These are phyloP conservation scores for Planoprotostelium fungivorum DNA, from an alignment of 78 protist genomes.

Conservation along the genomic window DNA sequence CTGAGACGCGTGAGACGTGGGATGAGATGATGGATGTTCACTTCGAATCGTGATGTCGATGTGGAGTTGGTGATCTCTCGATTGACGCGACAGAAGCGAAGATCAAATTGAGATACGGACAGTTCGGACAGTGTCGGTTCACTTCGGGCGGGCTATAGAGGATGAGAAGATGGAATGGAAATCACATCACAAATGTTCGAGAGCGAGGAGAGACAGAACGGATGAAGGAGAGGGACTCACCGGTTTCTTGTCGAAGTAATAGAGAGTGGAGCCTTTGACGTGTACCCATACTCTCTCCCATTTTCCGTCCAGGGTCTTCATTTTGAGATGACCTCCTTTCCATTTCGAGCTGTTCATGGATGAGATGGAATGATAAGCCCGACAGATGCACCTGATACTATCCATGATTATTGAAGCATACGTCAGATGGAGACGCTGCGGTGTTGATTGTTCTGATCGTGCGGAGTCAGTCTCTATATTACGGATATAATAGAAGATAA, in stretches of 20 bases:
- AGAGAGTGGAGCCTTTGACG: background rate
- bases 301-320: background rate
- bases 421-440: no score
- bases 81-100: background rate
- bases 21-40: no score
- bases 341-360: constrained; percentile 1
- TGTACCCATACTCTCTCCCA: background rate
- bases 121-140: background rate
- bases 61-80: background rate
- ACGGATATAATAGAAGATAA: no score
- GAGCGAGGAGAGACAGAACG: background rate
- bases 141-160: background rate
- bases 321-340: background rate
- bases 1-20: no score
- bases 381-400: no score
- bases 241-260: background rate
- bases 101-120: background rate
- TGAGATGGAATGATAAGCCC: no score
- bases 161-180: background rate
- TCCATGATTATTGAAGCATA: no score
- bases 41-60: background rate
- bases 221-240: background rate
- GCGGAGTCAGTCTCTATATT: no score
- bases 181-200: background rate
- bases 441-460: no score